Evolutionary conservation across 768 basidiomycete species (phyloP), one percentile per base, ranked within the genome.

Genomic region (Hortiboletus flavorubellus): DNA sequence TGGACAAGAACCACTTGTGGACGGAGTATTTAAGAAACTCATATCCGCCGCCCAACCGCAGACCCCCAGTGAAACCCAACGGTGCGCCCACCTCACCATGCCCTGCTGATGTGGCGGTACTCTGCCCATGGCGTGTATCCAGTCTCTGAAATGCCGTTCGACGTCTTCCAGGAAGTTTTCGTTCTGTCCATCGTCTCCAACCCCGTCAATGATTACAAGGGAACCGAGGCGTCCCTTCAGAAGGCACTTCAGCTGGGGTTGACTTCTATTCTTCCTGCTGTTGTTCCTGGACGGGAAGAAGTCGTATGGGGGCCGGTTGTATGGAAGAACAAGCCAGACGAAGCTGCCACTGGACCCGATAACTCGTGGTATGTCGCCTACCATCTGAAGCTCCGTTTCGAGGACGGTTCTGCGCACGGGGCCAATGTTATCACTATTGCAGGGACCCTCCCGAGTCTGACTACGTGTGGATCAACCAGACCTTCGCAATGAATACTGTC

Each of bases 81-180:
- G 33, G 59, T 56, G 41, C 21, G 51, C 7, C 15, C 10, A 39
- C 23, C 38, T 9, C 15, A 30, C 26, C 8, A 8, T 8, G 15
- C 14, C 42, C 4, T 41, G 10, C 21, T 12, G 18, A 37, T 21
- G 18, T 31, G 15, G 30, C 49, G 23, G 35, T 14, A 2, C 2
- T 34, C 5, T 33, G 15, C 8, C 26, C 15, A 16, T 14, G 12
- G 30, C 9, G 5, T 31, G 8, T 44, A 30, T 35, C 35, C 14
- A 49, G 44, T 16, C 21, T 42, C 35, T 26, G n/a, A 39, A 41
- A 62, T 59, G 63, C 11, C 56, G 10, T 26, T 48, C 10, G 54
- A 66, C 38, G 43, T 57, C 35, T 60, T 60, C 35, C 61, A 66
- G 48, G 53, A 66, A 31, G 51, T 55, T 18, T 53, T 53, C 26